Evolutionary conservation across 306 rosid species (phyloP), one percentile per base, ranked within the genome.

Genomic region (Rosa persica): DNA sequence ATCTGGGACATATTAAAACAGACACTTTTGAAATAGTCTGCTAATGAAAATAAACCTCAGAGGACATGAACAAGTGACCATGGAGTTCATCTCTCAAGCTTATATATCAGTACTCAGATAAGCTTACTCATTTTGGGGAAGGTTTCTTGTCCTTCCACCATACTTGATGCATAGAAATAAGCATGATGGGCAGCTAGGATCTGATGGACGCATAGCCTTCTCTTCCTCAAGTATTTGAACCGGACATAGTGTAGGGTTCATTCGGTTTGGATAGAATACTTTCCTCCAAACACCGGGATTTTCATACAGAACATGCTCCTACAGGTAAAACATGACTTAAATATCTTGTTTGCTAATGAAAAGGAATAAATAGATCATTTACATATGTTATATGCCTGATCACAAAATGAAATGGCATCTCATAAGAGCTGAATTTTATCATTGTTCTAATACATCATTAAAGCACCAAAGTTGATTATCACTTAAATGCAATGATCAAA

Each of bases 131-230:
- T 93, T 91, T 81, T 90, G 98, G 48, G 98, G 98, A 78, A 90
- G 88, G 78, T 93, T 93, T 81, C 98, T 90, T 62, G 98, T 93
- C 73, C 97, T 91, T 84, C 98, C 98, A 70, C 98, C 97, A 73
- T 93, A 93, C 84, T 93, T 93, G 67, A 93, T 93, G 76, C 98
- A 93, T 82, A 93, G 87, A 89, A 93, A 93, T 72, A 93, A 84
- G 87, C 87, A 86, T 55, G 98, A 93, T 76, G 96, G 98, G 70
- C 97, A 91, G 76, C 80, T 83, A 57, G 84, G 73, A 86, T 90
- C 97, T 16, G 84, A 90, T 58, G 97, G 96, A 57, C 98, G 93
- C 98, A 93, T 93, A 66, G 80, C 71, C 73, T 81, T 91, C 86
- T 93, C 98, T 81, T 93, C 96, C 78, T 86, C 91, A 6, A 93